phyloP scores from a whole-genome alignment of 2,329 filamentous ascomycete genomes.

The Neonectria ditissima region DNA sequence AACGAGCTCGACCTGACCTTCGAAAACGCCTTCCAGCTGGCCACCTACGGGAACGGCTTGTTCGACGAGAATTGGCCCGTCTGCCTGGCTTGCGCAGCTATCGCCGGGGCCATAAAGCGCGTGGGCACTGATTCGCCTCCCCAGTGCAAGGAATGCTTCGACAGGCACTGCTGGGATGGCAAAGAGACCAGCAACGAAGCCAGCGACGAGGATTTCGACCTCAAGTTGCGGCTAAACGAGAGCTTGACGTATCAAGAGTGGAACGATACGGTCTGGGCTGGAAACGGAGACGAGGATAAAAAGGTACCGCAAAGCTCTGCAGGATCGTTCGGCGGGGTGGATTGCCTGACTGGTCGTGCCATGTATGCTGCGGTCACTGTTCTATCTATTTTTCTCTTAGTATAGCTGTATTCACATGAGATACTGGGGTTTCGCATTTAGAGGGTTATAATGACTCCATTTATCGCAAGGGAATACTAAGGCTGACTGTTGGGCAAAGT shows the following conservation, averaged over 20 bases:
- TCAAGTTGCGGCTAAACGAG: conserved; percentile 35
- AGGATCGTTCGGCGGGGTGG: background rate
- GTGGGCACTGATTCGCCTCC: conserved; percentile 31
- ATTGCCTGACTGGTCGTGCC: background rate
- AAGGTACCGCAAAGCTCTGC: background rate
- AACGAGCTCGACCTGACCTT: conserved; percentile 40
- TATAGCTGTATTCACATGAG: background rate
- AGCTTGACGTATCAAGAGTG: conserved; percentile 39
- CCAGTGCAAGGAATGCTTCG: conserved; percentile 45
- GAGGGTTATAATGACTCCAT: no score
- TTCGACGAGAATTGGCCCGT: conserved; percentile 76
- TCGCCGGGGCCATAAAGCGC: conserved; percentile 72
- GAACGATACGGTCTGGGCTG: conserved; percentile 37
- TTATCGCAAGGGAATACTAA: no score
- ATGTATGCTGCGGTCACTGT: background rate
- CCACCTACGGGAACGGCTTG: conserved; percentile 82
- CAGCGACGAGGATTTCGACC: conserved; percentile 30
- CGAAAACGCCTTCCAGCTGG: conserved; percentile 81
- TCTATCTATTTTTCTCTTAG: background rate
- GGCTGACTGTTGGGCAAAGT: no score
- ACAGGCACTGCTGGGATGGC: background rate
- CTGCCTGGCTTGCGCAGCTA: conserved; percentile 84
- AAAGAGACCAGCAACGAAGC: background rate
- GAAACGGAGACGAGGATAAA: background rate
- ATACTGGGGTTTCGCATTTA: no score